Evolutionary conservation across 2,329 filamentous ascomycete genomes (phyloP).

Genomic region (Tolypocladium ophioglossoides): DNA sequence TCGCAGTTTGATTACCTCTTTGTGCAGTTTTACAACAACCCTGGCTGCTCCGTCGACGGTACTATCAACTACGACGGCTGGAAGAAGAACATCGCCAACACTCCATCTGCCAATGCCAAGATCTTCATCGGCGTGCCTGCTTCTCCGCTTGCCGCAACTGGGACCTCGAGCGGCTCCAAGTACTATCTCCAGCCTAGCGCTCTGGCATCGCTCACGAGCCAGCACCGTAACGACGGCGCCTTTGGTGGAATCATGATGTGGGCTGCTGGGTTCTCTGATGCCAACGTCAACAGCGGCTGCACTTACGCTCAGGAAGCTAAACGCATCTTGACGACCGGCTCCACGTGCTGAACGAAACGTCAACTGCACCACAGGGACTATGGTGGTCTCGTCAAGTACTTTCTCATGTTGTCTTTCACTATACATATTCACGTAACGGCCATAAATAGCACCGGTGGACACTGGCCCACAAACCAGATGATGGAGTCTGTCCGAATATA

Average conservation of each 20-base stretch:
- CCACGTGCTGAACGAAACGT: neutral
- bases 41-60: conserved; percentile 20
- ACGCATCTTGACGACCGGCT: conserved; percentile 18
- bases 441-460: neutral
- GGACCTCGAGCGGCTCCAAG: conserved; percentile 15
- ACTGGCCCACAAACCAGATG: too few species aligned
- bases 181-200: conserved; percentile 23
- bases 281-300: conserved; percentile 20
- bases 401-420: neutral
- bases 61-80: conserved; percentile 14
- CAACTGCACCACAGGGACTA: neutral
- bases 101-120: conserved; percentile 14
- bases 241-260: conserved; percentile 31
- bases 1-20: conserved; percentile 23
- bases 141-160: conserved; percentile 22
- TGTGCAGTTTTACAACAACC: conserved; percentile 39
- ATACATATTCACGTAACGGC: neutral
- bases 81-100: conserved; percentile 13
- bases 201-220: conserved; percentile 17
- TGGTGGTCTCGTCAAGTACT: neutral
- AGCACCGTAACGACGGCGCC: conserved; percentile 15
- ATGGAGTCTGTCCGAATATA: neutral
- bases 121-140: conserved; percentile 20
- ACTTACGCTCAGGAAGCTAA: conserved; percentile 29
- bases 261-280: conserved; percentile 29